Base-by-base conservation (phyloP, 345 rosid species). In the Eucalyptus caleyi region DNA sequence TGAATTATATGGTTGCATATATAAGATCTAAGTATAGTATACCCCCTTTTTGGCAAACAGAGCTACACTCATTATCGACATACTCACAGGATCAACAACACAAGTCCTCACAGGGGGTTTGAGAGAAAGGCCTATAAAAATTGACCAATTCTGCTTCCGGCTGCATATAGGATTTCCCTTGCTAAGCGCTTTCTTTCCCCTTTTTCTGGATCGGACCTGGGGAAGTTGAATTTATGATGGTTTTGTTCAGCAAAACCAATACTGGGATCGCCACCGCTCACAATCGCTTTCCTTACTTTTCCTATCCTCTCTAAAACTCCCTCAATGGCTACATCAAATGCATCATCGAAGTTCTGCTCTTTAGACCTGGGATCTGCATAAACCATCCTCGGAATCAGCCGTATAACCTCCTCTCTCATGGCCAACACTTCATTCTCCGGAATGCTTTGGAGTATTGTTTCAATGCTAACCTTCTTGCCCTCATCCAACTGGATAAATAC, bases 281-380 rank as follows among this genome's bases (percentile, higher is more conserved):
- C 91, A 62, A 94, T 94, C 83, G 88, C 69, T 86, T 88, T 86
- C 90, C 98, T 94, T 45, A 94, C 95, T 82, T 88, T 54, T 88
- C 92, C 95, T 82, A 94, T 93, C 92, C 91, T 94, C 90, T 92
- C 93, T 24, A 96, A 90, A 88, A 96, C 93, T 72, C 98, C 97
- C 88, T 93, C 91, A 34, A 95, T 86, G 60, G 97, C 95, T 24
- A 94, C 10, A 88, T 93, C 96, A 89, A 94, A 95, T 88, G 96
- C 97, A 89, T 95, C 97, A 86, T 94, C 92, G 53, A 89, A 53
- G 44, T 87, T 92, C 87, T 65, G 90, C 1, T 19, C 88, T 72
- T 89, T 91, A 53, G 91, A 86, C 87, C 89, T 91, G 16, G 94
- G 95, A 90, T 94, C 92, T n/a, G 94, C 93, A 86, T 95, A 95